Conservation (phyloP, 2,329 filamentous ascomycete species). For the Colletotrichum endophyticum region DNA sequence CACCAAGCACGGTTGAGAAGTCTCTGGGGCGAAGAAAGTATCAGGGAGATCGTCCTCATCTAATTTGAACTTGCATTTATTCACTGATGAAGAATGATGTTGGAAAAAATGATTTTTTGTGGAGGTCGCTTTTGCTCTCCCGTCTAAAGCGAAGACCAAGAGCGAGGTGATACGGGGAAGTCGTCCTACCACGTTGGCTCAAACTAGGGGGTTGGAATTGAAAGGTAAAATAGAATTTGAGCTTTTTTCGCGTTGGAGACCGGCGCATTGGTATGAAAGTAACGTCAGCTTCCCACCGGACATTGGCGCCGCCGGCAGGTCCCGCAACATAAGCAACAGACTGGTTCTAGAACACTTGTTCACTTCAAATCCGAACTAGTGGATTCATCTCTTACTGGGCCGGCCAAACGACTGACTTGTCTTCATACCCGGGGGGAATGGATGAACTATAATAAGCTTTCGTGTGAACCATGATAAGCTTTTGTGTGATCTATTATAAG, state of each 20-base stretch:
- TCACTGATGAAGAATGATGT: neutral
- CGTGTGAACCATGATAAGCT: neutral
- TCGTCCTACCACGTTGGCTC: neutral
- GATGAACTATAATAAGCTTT: neutral
- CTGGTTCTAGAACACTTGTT: neutral
- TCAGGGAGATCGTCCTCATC: neutral
- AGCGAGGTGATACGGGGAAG: rapidly evolving
- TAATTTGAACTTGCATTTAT: neutral
- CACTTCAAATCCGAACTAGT: neutral
- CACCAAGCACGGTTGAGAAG: neutral
- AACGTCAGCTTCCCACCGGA: neutral
- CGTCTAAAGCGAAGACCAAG: too few species aligned
- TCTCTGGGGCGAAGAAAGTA: neutral
- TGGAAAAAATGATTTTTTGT: rapidly evolving
- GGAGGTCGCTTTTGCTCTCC: neutral
- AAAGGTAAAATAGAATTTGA: neutral
- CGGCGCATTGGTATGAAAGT: neutral
- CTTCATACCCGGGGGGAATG: neutral
- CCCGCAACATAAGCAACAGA: neutral
- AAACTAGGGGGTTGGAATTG: neutral
- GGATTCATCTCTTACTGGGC: neutral
- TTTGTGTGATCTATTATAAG: neutral
- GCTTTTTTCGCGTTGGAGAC: neutral
- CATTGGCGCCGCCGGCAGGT: neutral
- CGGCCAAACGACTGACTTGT: neutral